These are phyloP conservation scores for Metarhizium rileyi DNA, from an alignment of 2,329 filamentous ascomycete species.

Conservation along the genomic window DNA sequence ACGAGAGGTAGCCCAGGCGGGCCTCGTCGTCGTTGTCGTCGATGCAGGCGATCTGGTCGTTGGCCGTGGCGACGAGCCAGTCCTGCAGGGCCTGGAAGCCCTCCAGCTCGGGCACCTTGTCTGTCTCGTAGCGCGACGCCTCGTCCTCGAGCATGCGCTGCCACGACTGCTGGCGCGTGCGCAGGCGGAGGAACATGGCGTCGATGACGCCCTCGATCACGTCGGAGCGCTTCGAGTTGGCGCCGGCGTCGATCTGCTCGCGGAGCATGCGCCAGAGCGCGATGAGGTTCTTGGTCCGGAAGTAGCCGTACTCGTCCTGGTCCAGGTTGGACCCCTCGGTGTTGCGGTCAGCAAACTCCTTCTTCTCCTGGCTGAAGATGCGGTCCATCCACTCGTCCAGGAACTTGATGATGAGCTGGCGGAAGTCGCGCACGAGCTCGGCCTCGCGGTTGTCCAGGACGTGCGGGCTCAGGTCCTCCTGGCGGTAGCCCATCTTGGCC, in stretches of 20 bases:
- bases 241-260: slow-evolving; percentile 81
- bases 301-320: slow-evolving; percentile 78
- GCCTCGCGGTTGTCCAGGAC: slow-evolving; percentile 83
- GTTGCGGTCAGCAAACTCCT: slow-evolving; percentile 69
- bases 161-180: slow-evolving; percentile 74
- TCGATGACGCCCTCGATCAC: slow-evolving; percentile 93
- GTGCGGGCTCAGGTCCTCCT: slow-evolving; percentile 71
- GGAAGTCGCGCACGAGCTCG: slow-evolving; percentile 88
- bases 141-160: slow-evolving; percentile 84
- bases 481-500: slow-evolving; percentile 72
- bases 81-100: slow-evolving; percentile 77
- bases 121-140: slow-evolving; percentile 59
- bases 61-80: slow-evolving; percentile 93
- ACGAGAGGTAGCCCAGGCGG: slow-evolving; percentile 71
- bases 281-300: slow-evolving; percentile 82
- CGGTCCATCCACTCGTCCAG: slow-evolving; percentile 97
- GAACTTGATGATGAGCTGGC: slow-evolving; percentile 87
- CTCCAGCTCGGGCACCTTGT: slow-evolving; percentile 44
- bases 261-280: slow-evolving; percentile 97
- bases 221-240: slow-evolving; percentile 75
- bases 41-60: slow-evolving; percentile 97
- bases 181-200: slow-evolving; percentile 84
- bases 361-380: slow-evolving; percentile 74
- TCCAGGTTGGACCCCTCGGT: slow-evolving; percentile 69
- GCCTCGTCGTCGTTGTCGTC: slow-evolving; percentile 77